Evolutionary conservation across 345 rosid genomes (phyloP).

Genomic region (Citrus australasica): DNA sequence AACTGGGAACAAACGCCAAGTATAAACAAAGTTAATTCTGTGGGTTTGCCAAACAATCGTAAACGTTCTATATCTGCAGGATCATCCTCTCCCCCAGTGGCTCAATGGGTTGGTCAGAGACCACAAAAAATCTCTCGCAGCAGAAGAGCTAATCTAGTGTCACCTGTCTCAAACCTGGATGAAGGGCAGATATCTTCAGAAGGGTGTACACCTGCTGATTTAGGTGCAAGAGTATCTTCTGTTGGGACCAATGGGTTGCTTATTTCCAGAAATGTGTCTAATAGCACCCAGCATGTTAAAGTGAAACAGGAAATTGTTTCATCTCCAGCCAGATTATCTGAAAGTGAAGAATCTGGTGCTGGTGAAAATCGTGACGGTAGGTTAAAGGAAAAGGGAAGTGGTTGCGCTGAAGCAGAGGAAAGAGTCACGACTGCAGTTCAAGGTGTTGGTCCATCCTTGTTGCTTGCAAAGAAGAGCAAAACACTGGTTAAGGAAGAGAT

Average conservation of each 20-base stretch:
- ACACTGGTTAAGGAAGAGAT: conserved; percentile 33
- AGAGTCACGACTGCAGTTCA: conserved; percentile 20
- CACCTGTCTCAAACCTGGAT: conserved; percentile 53
- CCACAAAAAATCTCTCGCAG: conserved; percentile 55
- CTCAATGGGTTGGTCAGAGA: conserved; percentile 62
- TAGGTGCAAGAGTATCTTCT: conserved; percentile 31
- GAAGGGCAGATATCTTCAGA: conserved; percentile 43
- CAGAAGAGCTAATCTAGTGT: conserved; percentile 49
- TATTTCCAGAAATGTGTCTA: conserved; percentile 26
- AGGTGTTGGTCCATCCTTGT: conserved; percentile 28
- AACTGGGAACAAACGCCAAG: conserved; percentile 39
- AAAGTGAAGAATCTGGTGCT: conserved; percentile 53
- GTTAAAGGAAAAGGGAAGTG: conserved; percentile 33
- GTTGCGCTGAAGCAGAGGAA: conserved; percentile 33
- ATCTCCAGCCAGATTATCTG: conserved; percentile 51
- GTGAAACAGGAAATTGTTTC: conserved; percentile 43
- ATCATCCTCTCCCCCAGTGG: conserved; percentile 47
- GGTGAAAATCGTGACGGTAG: conserved; percentile 39
- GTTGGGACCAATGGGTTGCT: conserved; percentile 29
- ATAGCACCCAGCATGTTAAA: conserved; percentile 34
- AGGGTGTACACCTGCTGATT: conserved; percentile 33
- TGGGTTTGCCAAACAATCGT: conserved; percentile 37
- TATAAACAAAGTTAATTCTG: conserved; percentile 30
- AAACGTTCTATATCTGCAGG: conserved; percentile 44
- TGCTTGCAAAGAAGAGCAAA: conserved; percentile 36